A percentile compares a stretch with the other conserved stretches of the same genome.
These are phyloP conservation scores for Penicillium tannophilum DNA, from an alignment of 495 filamentous ascomycete genomes.

Conservation along the genomic window DNA sequence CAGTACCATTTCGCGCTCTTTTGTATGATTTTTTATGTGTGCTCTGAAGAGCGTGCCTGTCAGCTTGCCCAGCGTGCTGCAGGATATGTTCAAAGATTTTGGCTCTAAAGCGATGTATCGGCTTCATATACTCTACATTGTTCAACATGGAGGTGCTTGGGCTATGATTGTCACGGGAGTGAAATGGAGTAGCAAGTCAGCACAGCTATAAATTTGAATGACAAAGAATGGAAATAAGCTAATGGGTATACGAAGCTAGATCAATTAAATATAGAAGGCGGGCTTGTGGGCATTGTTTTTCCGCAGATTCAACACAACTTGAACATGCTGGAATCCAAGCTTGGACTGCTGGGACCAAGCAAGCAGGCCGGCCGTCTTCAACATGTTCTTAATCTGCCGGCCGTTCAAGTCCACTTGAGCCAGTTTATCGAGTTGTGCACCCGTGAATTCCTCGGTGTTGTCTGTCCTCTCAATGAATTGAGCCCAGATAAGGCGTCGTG, in stretches of 20 bases:
- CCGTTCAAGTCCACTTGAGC: constrained; percentile 30
- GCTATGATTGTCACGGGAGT: background rate
- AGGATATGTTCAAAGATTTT: background rate
- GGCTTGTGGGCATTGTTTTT: constrained; percentile 7
- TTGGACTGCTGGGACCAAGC: constrained; percentile 24
- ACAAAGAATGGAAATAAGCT: background rate
- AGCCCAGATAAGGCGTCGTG: constrained; percentile 32
- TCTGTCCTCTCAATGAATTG: constrained; percentile 29
- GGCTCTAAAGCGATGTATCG: background rate
- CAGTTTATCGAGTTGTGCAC: constrained; percentile 35
- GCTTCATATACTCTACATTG: background rate
- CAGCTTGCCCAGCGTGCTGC: background rate
- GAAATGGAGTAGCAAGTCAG: background rate
- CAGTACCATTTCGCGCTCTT: too few relatives aligned
- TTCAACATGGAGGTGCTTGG: background rate
- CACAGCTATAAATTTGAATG: background rate
- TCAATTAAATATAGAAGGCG: constrained; percentile 1
- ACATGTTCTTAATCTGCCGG: constrained; percentile 53
- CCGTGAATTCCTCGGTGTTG: constrained; percentile 20
- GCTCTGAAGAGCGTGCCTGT: background rate
- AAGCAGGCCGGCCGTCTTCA: constrained; percentile 45
- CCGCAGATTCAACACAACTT: constrained; percentile 22
- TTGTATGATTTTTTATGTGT: background rate
- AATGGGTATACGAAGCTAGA: background rate
- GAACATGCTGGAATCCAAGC: constrained; percentile 18